Evolutionary conservation across 345 rosid genomes (phyloP).

Genomic region (Barbarea vulgaris): DNA sequence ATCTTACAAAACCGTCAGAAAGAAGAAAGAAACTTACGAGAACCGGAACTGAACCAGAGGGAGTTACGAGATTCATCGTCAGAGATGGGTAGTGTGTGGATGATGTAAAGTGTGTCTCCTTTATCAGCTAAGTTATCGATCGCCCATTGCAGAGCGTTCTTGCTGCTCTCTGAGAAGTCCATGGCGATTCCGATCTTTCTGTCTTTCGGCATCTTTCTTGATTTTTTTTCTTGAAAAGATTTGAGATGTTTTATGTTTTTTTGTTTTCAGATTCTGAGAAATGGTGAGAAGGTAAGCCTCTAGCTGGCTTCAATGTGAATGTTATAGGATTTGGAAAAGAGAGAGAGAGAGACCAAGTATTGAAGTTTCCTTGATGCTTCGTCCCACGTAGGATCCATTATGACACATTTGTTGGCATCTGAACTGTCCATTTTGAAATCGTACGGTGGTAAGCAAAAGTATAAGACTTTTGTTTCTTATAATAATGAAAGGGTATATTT

Average conservation of each 20-base stretch:
- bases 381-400: slow-evolving; percentile 9
- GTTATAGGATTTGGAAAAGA: background rate
- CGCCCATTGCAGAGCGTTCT: slow-evolving; percentile 87
- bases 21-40: slow-evolving; percentile 54
- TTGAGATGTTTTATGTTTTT: background rate
- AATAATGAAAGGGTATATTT: background rate
- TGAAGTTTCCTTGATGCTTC: slow-evolving; percentile 31
- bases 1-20: background rate
- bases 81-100: slow-evolving; percentile 60
- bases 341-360: background rate
- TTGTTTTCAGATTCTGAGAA: slow-evolving; percentile 4
- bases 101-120: slow-evolving; percentile 70
- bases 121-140: slow-evolving; percentile 71
- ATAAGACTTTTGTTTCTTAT: background rate
- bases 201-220: slow-evolving; percentile 59
- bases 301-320: background rate
- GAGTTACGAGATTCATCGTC: slow-evolving; percentile 51
- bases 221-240: background rate
- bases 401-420: slow-evolving; percentile 19
- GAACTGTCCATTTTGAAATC: slow-evolving; percentile 13
- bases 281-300: background rate
- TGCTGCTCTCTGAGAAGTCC: slow-evolving; percentile 97
- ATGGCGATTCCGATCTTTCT: slow-evolving; percentile 78
- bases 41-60: slow-evolving; percentile 64
- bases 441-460: background rate